phyloP scores from a whole-genome alignment of 805 yeast species.

The Tetrapisispora nanseiensis region DNA sequence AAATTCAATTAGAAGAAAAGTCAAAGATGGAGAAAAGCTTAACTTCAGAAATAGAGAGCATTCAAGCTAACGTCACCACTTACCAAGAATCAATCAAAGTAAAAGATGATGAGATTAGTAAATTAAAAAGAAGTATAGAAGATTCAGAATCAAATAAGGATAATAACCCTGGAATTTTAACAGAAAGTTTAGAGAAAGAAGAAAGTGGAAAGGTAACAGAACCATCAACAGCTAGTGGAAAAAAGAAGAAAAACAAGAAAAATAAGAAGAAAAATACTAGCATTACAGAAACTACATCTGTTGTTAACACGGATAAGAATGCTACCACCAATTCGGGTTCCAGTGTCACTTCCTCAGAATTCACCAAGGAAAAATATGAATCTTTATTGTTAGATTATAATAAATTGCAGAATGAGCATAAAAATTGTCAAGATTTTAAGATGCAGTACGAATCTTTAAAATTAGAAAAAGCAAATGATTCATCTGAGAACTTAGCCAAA shows the following conservation, averaged over 20 bases:
- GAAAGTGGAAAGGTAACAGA: background rate
- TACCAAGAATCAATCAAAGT: background rate
- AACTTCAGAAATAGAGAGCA: background rate
- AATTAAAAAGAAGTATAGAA: constrained; percentile 10
- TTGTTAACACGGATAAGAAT: background rate
- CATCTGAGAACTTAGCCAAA: constrained; percentile 11
- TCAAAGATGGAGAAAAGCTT: constrained; percentile 1
- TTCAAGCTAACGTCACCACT: background rate
- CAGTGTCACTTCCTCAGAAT: no score
- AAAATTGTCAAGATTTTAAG: constrained; percentile 9
- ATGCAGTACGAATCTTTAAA: constrained; percentile 12
- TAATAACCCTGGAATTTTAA: background rate
- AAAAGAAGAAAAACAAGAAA: constrained; percentile 8
- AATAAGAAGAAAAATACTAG: constrained; percentile 18
- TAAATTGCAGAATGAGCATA: constrained; percentile 4
- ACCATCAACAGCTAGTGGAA: background rate
- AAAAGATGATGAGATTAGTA: constrained; percentile 5
- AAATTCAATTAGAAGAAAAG: background rate
- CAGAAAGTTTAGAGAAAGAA: background rate
- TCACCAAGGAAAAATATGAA: constrained; percentile 7
- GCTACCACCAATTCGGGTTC: background rate
- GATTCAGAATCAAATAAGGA: background rate
- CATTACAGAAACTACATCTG: constrained; percentile 1
- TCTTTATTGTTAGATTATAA: no score
- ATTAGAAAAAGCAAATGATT: constrained; percentile 8